Percentiles rank a stretch among this genome's conserved stretches.
These are phyloP conservation scores for Trichosporon sp. DNA, from an alignment of 1,284 basidiomycete genomes.

Conservation along the genomic window DNA sequence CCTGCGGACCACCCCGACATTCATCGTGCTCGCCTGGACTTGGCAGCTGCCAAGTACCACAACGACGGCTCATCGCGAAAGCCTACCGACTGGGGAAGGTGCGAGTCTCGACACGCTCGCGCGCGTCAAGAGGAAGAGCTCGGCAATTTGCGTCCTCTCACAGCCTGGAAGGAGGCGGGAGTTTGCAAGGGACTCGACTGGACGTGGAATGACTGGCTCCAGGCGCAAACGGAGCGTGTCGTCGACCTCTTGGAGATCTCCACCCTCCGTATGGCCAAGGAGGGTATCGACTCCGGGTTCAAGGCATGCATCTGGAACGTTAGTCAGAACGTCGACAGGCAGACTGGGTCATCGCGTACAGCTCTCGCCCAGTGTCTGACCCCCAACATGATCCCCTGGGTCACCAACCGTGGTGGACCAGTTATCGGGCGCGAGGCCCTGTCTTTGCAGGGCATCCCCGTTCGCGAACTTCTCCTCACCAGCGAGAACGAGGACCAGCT, in stretches of 20 bases:
- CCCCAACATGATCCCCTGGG: constrained; percentile 92
- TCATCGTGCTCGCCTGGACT: constrained; percentile 77
- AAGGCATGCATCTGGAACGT: constrained; percentile 97
- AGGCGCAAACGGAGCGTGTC: constrained; percentile 85
- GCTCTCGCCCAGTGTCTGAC: constrained; percentile 90
- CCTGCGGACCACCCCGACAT: constrained; percentile 86
- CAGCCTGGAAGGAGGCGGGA: constrained; percentile 90
- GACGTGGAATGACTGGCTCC: constrained; percentile 90
- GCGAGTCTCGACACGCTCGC: constrained; percentile 85
- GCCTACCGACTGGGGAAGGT: constrained; percentile 75
- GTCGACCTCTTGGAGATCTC: constrained; percentile 92
- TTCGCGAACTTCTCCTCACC: constrained; percentile 84
- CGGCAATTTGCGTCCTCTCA: constrained; percentile 78
- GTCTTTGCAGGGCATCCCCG: constrained; percentile 86
- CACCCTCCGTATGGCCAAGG: constrained; percentile 71
- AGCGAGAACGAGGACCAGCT: constrained; percentile 90
- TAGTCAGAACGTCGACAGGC: constrained; percentile 93
- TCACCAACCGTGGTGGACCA: constrained; percentile 93
- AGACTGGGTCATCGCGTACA: constrained; percentile 70
- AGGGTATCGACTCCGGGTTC: constrained; percentile 75
- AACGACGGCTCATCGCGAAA: constrained; percentile 55
- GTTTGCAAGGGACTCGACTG: constrained; percentile 83
- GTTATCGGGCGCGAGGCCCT: constrained; percentile 90
- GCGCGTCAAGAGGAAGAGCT: constrained; percentile 77
- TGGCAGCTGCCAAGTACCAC: constrained; percentile 55